Evolutionary conservation across 78 protist genomes (phyloP), one percentile per base, ranked within the genome.

Genomic region (Fonticula alba): DNA sequence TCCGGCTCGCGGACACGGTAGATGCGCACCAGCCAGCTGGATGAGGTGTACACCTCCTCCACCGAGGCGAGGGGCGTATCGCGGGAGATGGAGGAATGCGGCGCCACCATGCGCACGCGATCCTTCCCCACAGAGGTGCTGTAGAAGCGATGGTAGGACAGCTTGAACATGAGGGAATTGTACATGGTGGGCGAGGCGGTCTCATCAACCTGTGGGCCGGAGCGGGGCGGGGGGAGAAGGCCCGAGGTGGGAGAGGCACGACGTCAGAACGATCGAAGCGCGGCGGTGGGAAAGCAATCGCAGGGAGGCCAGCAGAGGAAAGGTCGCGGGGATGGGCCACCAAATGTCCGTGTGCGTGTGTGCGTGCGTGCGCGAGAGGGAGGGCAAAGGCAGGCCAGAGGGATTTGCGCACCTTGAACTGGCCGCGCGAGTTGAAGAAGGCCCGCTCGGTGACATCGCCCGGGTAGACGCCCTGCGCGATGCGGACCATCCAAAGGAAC

Each of bases 401-500:
- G 43, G 26, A 51, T 51, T n/a, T n/a, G 32, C 19, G 74, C 82
- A 49, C 71, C 75, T 24, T 57, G 62, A 86, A 93, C 37, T 93
- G 90, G 26, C 53, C 46, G 50, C 87, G 93, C 22, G 43, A 57
- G 68, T 82, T 73, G 29, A 51, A 41, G 3, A 35, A 26, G 31
- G 32, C 33, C 19, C n/a, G 0, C 60, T 69, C 60, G 2, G 26
- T 31, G 10, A 58, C 58, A 37, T 2, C 43, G 20, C 35, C 35
- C 36, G 74, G 74, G 61, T 41, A 24, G 52, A n/a, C 68, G 1
- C 62, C 47, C 17, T 20, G 82, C 51, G 80, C 78, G 56, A 79
- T 88, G 31, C 99, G 82, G 37, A 90, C 93, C 94, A 94, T 90
- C 95, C 96, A 90, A 19, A 90, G 76, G 79, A 85, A 92, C 79